These are phyloP conservation scores for Lentinus polychrous DNA, from an alignment of 1,284 basidiomycete species.

Conservation along the genomic window DNA sequence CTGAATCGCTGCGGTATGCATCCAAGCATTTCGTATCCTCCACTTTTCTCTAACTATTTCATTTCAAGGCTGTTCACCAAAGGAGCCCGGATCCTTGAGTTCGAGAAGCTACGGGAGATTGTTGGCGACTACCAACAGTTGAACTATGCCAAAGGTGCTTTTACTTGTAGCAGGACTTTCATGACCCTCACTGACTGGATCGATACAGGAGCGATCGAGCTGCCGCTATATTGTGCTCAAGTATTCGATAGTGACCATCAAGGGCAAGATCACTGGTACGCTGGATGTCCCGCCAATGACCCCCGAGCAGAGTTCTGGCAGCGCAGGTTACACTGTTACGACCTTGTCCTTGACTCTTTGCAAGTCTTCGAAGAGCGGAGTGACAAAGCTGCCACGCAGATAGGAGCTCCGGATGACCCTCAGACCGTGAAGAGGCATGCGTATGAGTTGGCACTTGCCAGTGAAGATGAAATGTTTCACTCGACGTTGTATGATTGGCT, in stretches of 20 bases:
- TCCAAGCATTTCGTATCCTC: background rate
- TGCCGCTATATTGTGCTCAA: conserved; percentile 82
- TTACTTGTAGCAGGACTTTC: background rate
- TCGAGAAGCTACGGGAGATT: conserved; percentile 81
- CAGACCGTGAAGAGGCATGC: conserved; percentile 68
- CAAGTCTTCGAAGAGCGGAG: conserved; percentile 64
- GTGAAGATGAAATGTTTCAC: conserved; percentile 91
- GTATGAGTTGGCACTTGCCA: conserved; percentile 77
- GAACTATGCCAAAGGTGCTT: conserved; percentile 70
- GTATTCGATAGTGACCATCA: conserved; percentile 74
- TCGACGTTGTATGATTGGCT: conserved; percentile 94
- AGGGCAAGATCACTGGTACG: conserved; percentile 75
- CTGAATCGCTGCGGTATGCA: conserved; percentile 77
- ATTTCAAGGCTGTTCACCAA: conserved; percentile 77
- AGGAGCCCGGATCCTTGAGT: conserved; percentile 78
- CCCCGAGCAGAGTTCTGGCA: conserved; percentile 54
- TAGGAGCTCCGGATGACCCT: conserved; percentile 38
- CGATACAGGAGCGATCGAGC: conserved; percentile 69
- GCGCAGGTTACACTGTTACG: conserved; percentile 72
- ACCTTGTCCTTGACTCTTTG: conserved; percentile 77
- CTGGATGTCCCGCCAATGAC: conserved; percentile 58
- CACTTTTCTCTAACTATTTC: conserved; percentile 1
- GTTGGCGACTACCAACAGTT: conserved; percentile 83
- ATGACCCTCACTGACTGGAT: background rate
- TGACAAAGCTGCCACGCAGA: conserved; percentile 15